Base-by-base conservation (phyloP, 2,329 filamentous ascomycete species). In the Colletotrichum truncatum region DNA sequence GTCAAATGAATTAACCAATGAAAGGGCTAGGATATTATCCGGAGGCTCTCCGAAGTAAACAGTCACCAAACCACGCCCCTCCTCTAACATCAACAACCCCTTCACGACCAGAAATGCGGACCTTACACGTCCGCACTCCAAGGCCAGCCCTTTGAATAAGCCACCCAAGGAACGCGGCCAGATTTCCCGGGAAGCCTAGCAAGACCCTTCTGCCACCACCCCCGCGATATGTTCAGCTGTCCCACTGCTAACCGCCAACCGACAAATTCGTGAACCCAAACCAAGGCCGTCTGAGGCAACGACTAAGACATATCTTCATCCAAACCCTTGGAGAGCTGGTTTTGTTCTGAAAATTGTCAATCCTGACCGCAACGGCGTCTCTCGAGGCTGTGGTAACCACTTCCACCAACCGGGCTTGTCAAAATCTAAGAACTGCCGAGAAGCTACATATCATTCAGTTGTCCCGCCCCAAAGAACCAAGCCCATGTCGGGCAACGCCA, bases 351-450 rank as follows among this genome's bases (percentile, higher is more conserved):
- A 12, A 48, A 21, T n/a, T 28, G 36, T 45, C 10, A 16, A 45
- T 43, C 23, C 12, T 52, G 28, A 16, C 21, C 28, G 41, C 12
- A 53, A 64, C 48, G 48, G 46, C 61, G 54, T 16, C 34, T n/a
- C 30, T 30, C 21, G 18, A 52, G 39, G 48, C 39, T 48, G 46
- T 18, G 32, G 34, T 16, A 54, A 30, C 38, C 36, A 48, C 16
- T 12, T 39, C 32, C 26, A 14, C 21, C 25, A 28, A 11, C n/a
- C 56, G 54, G 41, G 26, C 41, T 53, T 43, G 36, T 16, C 56
- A 60, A 61, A 55, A 64, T 60, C 30, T 21, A 23, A 26, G 5
- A 64, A 54, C 46, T 64, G 48, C 62, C 62, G 62, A 54, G 62
- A 61, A 38, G 62, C 56, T 48, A 64, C 62, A 23, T 18, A n/a